Percentiles rank a stretch among this genome's conserved stretches.
phyloP scores from a whole-genome alignment of 1,284 basidiomycete species.

The Sporisorium reilianum region DNA sequence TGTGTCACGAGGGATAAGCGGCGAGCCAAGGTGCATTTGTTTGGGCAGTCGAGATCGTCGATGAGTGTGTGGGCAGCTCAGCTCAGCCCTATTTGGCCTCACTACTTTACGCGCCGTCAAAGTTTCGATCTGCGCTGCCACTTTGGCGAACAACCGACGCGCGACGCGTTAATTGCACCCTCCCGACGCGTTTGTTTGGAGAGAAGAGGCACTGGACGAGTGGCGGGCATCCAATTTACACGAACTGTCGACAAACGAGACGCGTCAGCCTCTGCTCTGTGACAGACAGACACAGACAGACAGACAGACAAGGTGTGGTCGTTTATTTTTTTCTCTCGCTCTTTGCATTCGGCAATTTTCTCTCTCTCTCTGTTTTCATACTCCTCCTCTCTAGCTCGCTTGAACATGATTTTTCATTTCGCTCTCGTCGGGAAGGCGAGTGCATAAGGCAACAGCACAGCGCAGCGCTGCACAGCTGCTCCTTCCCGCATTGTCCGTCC shows the following conservation, averaged over 20 bases:
- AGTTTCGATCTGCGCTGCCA: neutral
- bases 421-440: neutral
- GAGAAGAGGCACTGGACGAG: conserved; percentile 3
- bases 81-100: too few species aligned
- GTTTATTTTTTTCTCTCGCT: neutral
- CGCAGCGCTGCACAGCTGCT: conserved; percentile 2
- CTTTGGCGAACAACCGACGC: neutral
- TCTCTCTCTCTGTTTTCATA: conserved; percentile 1
- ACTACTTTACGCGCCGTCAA: neutral
- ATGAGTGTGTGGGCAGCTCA: conserved; percentile 1
- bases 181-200: conserved; percentile 7
- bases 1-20: conserved; percentile 4
- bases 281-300: conserved; percentile 9
- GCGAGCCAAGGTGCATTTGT: neutral
- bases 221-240: conserved; percentile 16
- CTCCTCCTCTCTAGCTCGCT: conserved; percentile 4
- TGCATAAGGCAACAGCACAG: neutral
- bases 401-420: neutral
- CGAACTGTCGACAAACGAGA: conserved; percentile 7
- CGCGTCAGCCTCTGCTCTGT: conserved; percentile 4
- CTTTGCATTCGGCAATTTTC: conserved; percentile 22
- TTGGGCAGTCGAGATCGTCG: neutral
- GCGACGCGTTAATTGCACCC: conserved; percentile 29
- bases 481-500: conserved; percentile 3
- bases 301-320: too few species aligned